Conservation (phyloP, 192 early-diverging fungal species). For the Coemansia sp. region DNA sequence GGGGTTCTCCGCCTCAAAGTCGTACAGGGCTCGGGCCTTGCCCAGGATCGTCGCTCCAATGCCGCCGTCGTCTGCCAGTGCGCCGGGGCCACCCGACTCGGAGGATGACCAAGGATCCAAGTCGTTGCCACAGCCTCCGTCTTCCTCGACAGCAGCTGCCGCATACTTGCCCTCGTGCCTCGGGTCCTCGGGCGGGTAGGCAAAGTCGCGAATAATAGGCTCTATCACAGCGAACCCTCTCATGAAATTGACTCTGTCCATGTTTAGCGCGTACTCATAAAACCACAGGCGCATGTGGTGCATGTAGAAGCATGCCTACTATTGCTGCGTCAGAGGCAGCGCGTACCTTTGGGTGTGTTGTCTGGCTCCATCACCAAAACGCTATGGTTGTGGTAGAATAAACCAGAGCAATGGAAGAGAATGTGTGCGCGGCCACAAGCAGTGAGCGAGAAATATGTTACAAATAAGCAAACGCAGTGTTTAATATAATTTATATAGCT, state of each 20-base stretch:
- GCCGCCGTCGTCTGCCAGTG: slow-evolving; percentile 2
- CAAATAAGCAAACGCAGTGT: not conserved
- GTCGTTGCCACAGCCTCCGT: slow-evolving; percentile 23
- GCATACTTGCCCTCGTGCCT: slow-evolving; percentile 31
- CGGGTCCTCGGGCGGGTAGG: slow-evolving; percentile 39
- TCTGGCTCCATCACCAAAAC: not conserved
- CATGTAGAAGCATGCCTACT: too few species aligned
- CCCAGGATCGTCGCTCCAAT: slow-evolving; percentile 13
- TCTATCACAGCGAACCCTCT: slow-evolving; percentile 19
- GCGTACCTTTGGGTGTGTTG: slow-evolving; percentile 8
- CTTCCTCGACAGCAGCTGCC: slow-evolving; percentile 15
- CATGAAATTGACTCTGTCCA: too few species aligned
- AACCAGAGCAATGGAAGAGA: not conserved
- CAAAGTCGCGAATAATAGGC: slow-evolving; percentile 46
- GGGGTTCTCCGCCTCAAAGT: slow-evolving; percentile 68
- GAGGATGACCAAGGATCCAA: slow-evolving; percentile 41
- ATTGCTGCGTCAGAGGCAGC: not conserved
- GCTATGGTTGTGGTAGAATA: not conserved
- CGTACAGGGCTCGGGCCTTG: slow-evolving; percentile 61
- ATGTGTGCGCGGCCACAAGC: too few species aligned
- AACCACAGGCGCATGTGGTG: not conserved
- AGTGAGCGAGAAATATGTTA: too few species aligned
- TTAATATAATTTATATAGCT: too few species aligned
- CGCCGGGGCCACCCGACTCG: slow-evolving; percentile 31
- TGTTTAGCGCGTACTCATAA: too few species aligned